These are phyloP conservation scores for Fraxinus xanthoxyloides DNA, from an alignment of 305 asterid species.

Conservation along the genomic window DNA sequence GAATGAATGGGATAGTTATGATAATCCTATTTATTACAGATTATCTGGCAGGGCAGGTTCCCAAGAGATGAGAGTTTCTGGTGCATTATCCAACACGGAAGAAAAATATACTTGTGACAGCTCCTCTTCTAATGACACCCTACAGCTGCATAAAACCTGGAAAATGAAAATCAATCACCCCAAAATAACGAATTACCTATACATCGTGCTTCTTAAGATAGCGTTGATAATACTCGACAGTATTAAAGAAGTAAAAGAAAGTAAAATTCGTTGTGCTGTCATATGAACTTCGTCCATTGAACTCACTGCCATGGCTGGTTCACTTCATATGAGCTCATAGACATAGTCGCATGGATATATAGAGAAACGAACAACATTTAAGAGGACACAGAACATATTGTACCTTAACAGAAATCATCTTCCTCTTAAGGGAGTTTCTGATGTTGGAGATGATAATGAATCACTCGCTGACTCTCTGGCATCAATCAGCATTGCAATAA, in stretches of 20 bases:
- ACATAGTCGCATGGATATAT: neutral
- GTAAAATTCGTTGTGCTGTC: neutral
- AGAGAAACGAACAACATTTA: neutral
- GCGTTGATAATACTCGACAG: neutral
- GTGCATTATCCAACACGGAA: slow-evolving; percentile 3
- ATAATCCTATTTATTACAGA: neutral
- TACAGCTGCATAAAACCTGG: slow-evolving; percentile 22
- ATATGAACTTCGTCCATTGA: neutral
- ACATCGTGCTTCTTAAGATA: neutral
- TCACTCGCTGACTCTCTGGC: slow-evolving; percentile 46
- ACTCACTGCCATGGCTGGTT: neutral
- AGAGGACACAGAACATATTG: neutral
- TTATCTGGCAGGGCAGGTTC: neutral
- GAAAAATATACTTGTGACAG: neutral
- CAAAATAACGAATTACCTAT: neutral
- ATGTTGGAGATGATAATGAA: slow-evolving; percentile 56
- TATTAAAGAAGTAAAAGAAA: neutral
- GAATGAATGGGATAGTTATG: neutral
- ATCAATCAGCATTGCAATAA: slow-evolving; percentile 68
- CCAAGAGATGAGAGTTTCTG: neutral
- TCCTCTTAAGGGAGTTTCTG: slow-evolving; percentile 69
- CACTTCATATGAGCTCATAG: neutral
- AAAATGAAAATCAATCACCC: slow-evolving; percentile 11
- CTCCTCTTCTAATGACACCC: slow-evolving; percentile 10
- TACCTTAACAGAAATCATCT: slow-evolving; percentile 46